Conservation (phyloP, 2,329 filamentous ascomycete species). For the Nothophoma quercina region DNA sequence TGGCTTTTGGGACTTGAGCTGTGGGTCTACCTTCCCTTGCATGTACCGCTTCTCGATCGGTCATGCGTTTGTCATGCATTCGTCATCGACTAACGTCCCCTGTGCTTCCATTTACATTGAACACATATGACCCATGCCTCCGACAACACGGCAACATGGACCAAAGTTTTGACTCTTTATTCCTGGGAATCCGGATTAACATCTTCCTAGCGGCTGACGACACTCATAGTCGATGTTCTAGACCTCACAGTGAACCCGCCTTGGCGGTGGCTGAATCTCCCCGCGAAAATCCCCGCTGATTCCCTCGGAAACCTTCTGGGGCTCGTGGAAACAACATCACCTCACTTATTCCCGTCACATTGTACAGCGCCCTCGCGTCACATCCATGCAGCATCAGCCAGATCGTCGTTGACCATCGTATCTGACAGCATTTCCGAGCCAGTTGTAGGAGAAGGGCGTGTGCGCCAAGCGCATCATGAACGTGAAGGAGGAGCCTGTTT, state of each 20-base stretch:
- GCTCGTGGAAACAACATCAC: conserved; percentile 31
- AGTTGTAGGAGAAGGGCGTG: conserved; percentile 3
- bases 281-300: conserved; percentile 21
- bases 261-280: conserved; percentile 28
- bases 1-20: too few species aligned
- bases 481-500: conserved; percentile 23
- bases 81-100: conserved; percentile 1
- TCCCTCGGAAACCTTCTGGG: conserved; percentile 21
- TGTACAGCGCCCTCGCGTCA: conserved; percentile 31
- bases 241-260: conserved; percentile 8
- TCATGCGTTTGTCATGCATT: background rate
- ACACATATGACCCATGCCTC: background rate
- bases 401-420: conserved; percentile 1
- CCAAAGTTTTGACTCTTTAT: background rate
- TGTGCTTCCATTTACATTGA: background rate
- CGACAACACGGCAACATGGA: background rate
- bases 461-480: conserved; percentile 21
- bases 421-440: conserved; percentile 10
- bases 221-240: conserved; percentile 1
- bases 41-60: background rate
- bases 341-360: conserved; percentile 38
- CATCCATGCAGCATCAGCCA: conserved; percentile 27
- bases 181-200: background rate
- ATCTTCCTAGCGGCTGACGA: conserved; percentile 2
- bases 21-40: background rate